Evolutionary conservation across 306 rosid genomes (phyloP), one percentile per base, ranked within the genome.

Genomic region (Begonia loranthoides): DNA sequence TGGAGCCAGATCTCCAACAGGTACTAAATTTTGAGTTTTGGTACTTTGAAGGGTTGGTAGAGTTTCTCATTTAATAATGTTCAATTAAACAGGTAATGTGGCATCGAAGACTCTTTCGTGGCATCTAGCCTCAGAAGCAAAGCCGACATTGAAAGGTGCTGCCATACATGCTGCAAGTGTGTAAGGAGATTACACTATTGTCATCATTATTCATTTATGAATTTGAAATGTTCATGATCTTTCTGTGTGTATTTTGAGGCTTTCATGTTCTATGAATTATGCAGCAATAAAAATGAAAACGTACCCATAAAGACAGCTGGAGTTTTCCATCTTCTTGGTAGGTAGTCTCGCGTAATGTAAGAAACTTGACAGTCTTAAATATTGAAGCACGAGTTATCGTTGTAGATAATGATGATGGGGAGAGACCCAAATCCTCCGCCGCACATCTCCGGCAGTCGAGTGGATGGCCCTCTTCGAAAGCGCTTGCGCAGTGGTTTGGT

Each of bases 101-200:
- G 76, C 90, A 66, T 44, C 97, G 49, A 85, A 76, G 74, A 72
- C 92, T 54, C 94, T 90, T 74, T 90, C 94, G 12, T 85, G 97
- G 97, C 90, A 90, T 74, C 65, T 90, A 72, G 90, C 95, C 57
- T 85, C 95, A 49, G 95, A 90, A 59, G 82, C 95, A 1, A 90
- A 78, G 63, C 67, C 95, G 39, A 78, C 94, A 54, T 56, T 80
- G 55, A 82, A 82, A 63, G 73, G 72, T 54, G 68, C 36, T 66
- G 51, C 59, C 81, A 8, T 5, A 9, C 74, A 57, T 51, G 41
- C 81, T 68, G 64, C 63, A 14, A 67, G 64, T 57, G 67, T 74
- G 95, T 90, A 61, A 71, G 60, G 46, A 9, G 50, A 51, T 28
- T 28, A 7, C 4, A 34, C 14, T 51, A 15, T 39, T 40, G 48